phyloP scores from a whole-genome alignment of 805 yeast genomes.

The Starmerella sp. region DNA sequence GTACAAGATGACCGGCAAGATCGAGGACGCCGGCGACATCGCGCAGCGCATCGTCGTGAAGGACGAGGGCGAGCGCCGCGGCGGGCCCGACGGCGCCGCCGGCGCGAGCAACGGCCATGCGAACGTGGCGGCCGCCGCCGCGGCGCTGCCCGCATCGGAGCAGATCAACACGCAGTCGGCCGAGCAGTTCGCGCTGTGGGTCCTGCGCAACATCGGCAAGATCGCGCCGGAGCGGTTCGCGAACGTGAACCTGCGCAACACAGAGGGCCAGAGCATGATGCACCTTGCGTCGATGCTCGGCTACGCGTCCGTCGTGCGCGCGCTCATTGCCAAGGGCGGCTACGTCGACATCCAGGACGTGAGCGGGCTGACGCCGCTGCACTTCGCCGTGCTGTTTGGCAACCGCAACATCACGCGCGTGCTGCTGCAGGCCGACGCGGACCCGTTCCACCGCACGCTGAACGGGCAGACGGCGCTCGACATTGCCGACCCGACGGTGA shows the following conservation, averaged over 20 bases:
- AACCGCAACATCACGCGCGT: slow-evolving; percentile 38
- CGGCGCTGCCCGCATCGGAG: too few relatives aligned
- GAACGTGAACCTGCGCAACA: slow-evolving; percentile 70
- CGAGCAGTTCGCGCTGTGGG: slow-evolving; percentile 23
- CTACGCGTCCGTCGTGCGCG: slow-evolving; percentile 47
- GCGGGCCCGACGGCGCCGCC: background rate
- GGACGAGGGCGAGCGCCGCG: background rate
- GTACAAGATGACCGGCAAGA: slow-evolving; percentile 85
- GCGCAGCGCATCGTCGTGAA: slow-evolving; percentile 67
- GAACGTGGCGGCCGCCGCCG: too few relatives aligned
- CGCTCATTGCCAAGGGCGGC: slow-evolving; percentile 54
- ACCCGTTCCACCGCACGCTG: slow-evolving; percentile 25
- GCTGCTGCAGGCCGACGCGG: slow-evolving; percentile 22
- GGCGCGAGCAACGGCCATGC: background rate
- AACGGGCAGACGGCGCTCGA: slow-evolving; percentile 31
- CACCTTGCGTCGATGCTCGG: slow-evolving; percentile 78
- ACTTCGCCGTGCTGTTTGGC: slow-evolving; percentile 72
- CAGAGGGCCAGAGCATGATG: slow-evolving; percentile 75
- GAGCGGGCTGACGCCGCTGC: slow-evolving; percentile 79
- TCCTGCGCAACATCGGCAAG: slow-evolving; percentile 26
- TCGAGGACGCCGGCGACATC: slow-evolving; percentile 89
- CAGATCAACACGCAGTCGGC: slow-evolving; percentile 17
- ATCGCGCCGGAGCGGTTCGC: slow-evolving; percentile 33
- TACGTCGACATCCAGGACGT: slow-evolving; percentile 52
- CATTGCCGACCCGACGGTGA: slow-evolving; percentile 26